Conservation (phyloP, 768 basidiomycete genomes). For the Pleurotus platypus region DNA sequence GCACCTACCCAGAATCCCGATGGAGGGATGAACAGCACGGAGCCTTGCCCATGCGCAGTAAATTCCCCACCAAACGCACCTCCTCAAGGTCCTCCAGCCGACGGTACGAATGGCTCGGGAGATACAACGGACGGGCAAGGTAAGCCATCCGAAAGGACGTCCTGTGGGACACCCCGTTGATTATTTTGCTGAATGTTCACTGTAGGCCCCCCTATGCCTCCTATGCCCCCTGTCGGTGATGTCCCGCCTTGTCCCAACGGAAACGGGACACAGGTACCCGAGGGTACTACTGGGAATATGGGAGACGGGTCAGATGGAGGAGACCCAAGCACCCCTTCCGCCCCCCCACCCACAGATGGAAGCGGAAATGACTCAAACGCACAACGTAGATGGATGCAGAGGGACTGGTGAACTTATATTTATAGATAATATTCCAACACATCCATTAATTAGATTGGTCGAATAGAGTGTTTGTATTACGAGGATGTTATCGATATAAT, state of each 20-base stretch:
- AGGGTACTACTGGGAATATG: not conserved
- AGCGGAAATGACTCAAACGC: not conserved
- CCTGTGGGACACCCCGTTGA: not conserved
- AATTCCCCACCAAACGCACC: not conserved
- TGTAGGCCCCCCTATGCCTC: not conserved
- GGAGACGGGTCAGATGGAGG: not conserved
- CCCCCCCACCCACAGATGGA: not conserved
- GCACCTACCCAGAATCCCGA: not conserved
- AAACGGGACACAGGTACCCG: not conserved
- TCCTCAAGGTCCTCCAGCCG: not conserved
- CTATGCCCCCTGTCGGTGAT: not conserved
- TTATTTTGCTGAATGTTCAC: not conserved
- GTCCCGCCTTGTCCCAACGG: not conserved
- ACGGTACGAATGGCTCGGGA: not conserved
- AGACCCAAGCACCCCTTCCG: not conserved
- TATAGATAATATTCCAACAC: not conserved
- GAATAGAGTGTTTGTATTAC: not conserved
- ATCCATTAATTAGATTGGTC: slow-evolving; percentile 12
- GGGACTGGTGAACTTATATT: slow-evolving; percentile 2
- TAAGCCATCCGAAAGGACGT: not conserved
- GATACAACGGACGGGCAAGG: not conserved
- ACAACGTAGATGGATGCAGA: slow-evolving; percentile 2
- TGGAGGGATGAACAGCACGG: not conserved
- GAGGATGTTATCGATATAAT: not conserved
- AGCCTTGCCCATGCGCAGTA: not conserved